Evolutionary conservation across 257 asterid species (phyloP).

Genomic region (Salvia rosmarinus): DNA sequence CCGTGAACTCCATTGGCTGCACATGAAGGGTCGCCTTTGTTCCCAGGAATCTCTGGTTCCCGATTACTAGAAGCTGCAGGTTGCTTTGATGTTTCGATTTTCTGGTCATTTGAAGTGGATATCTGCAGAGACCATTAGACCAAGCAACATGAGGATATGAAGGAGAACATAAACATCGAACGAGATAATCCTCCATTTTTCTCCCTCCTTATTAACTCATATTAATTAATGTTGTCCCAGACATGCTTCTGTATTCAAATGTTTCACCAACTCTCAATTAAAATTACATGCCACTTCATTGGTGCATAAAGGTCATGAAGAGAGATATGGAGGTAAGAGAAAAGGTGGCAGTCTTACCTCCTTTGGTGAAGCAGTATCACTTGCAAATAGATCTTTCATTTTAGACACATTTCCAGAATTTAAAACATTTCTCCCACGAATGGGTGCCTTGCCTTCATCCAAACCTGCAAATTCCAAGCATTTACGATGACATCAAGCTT

Average conservation of each 20-base stretch:
- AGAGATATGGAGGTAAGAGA: background rate
- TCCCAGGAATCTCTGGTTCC: conserved; percentile 53
- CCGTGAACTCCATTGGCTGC: conserved; percentile 50
- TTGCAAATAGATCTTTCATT: conserved; percentile 60
- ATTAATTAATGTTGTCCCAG: background rate
- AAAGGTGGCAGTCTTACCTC: conserved; percentile 51
- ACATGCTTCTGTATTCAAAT: background rate
- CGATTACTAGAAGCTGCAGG: conserved; percentile 58
- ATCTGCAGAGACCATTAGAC: conserved; percentile 48
- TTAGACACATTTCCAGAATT: conserved; percentile 65
- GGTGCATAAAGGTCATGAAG: background rate
- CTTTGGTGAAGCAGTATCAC: conserved; percentile 50
- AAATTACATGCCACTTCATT: no score
- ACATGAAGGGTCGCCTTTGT: conserved; percentile 46
- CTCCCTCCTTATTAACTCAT: background rate
- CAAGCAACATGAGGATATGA: conserved; percentile 3
- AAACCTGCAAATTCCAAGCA: conserved; percentile 51
- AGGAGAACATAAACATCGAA: background rate
- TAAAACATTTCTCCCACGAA: conserved; percentile 56
- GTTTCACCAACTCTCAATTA: background rate
- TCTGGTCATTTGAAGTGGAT: conserved; percentile 50
- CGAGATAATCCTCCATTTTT: background rate
- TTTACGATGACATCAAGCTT: background rate
- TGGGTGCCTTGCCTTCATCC: conserved; percentile 64
- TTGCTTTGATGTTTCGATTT: conserved; percentile 62